Conservation (phyloP, 805 yeast species). For the Lipomyces spencermartinsiae region DNA sequence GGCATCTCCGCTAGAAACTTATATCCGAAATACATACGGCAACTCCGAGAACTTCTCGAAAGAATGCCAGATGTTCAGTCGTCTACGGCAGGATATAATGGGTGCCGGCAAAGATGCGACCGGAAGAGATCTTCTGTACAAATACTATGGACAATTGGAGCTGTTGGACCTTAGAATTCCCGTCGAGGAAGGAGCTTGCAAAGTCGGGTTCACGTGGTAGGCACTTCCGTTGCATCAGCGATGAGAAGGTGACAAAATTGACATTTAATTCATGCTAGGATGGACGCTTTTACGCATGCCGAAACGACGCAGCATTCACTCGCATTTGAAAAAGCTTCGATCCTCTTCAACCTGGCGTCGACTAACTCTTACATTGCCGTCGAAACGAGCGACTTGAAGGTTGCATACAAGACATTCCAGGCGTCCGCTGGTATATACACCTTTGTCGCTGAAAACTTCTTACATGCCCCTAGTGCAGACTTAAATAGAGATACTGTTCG, state of each 20-base stretch:
- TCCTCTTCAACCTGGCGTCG: slow-evolving; percentile 79
- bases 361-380: slow-evolving; percentile 56
- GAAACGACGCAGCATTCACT: slow-evolving; percentile 71
- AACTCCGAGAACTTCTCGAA: slow-evolving; percentile 59
- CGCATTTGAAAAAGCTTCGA: slow-evolving; percentile 88
- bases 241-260: background rate
- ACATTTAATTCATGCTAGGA: slow-evolving; percentile 21
- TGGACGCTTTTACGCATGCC: slow-evolving; percentile 65
- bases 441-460: slow-evolving; percentile 76
- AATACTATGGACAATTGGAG: slow-evolving; percentile 83
- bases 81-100: slow-evolving; percentile 63
- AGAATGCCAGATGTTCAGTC: slow-evolving; percentile 62
- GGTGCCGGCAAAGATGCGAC: slow-evolving; percentile 54
- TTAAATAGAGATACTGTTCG: slow-evolving; percentile 69
- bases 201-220: slow-evolving; percentile 73
- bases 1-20: slow-evolving; percentile 63
- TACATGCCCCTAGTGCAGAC: slow-evolving; percentile 88
- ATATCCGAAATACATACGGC: slow-evolving; percentile 69
- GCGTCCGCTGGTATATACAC: slow-evolving; percentile 79
- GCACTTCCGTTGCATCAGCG: background rate
- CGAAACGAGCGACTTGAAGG: slow-evolving; percentile 56
- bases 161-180: slow-evolving; percentile 80
- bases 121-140: slow-evolving; percentile 62
- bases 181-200: slow-evolving; percentile 59
- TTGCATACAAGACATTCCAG: slow-evolving; percentile 66